A percentile compares a stretch with the other conserved stretches of the same genome.
Evolutionary conservation across 257 asterid species (phyloP).

Genomic region (Knoxia roxburghii): DNA sequence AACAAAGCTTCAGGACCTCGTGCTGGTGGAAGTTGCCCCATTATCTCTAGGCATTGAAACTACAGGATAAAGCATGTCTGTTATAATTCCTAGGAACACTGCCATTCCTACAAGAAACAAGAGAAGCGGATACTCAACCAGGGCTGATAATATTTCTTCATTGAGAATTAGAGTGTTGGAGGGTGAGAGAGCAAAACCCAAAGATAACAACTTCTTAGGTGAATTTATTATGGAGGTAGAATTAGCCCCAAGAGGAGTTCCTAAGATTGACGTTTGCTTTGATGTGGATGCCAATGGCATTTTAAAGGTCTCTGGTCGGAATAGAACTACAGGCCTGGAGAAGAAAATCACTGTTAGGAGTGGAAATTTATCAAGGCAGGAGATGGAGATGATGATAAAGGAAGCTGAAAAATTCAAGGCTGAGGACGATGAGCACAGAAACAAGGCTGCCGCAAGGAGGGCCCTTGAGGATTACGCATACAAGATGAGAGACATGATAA

Average conservation of each 20-base stretch:
- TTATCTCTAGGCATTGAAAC: background rate
- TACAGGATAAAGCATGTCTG: background rate
- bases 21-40: background rate
- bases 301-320: background rate
- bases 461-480: background rate
- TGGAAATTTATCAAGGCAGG: background rate
- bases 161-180: background rate
- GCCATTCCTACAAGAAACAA: background rate
- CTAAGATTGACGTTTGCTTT: background rate
- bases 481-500: background rate
- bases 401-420: background rate
- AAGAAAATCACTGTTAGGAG: background rate
- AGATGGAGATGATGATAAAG: background rate
- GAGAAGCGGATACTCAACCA: background rate
- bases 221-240: background rate
- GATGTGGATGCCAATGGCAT: background rate
- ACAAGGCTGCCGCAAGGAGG: background rate
- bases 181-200: background rate
- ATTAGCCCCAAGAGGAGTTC: background rate
- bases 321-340: background rate
- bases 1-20: background rate
- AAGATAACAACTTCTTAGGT: background rate
- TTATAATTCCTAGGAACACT: background rate
- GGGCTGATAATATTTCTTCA: background rate
- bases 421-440: background rate